A percentile compares a stretch with the other conserved stretches of the same genome.
phyloP scores from a whole-genome alignment of 179 eudicot genomes.

The Sideroxylon spinosum region DNA sequence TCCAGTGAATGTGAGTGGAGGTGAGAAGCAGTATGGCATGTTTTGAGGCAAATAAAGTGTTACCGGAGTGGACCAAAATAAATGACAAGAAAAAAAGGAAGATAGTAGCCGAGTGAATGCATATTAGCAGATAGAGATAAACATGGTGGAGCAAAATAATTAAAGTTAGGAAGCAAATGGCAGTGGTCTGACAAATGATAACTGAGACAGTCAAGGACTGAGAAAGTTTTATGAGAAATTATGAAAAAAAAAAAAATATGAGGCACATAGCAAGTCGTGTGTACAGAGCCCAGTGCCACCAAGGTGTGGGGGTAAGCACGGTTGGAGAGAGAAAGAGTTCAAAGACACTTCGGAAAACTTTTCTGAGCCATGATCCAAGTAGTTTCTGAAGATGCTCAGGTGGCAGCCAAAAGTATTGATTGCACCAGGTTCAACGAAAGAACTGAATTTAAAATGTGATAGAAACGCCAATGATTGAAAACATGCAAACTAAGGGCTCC shows the following conservation, averaged over 20 bases:
- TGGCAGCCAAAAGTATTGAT: background rate
- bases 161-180: background rate
- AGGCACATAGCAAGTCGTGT: background rate
- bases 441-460: background rate
- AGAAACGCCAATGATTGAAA: background rate
- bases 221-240: background rate
- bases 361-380: background rate
- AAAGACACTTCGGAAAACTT: background rate
- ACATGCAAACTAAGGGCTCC: conserved; percentile 1
- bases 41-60: background rate
- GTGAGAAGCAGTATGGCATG: too few relatives aligned
- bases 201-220: background rate
- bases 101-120: background rate
- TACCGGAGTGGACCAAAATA: too few relatives aligned
- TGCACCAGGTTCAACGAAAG: background rate
- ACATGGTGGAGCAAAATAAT: background rate
- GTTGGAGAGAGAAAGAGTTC: background rate
- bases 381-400: background rate
- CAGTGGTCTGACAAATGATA: background rate
- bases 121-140: background rate
- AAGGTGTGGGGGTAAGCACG: background rate
- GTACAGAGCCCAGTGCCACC: conserved; percentile 3
- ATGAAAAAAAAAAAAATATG: too few relatives aligned
- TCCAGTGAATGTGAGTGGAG: too few relatives aligned
- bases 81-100: too few relatives aligned